Conservation (phyloP, 2,329 filamentous ascomycete genomes). For the Clathrospora elynae region DNA sequence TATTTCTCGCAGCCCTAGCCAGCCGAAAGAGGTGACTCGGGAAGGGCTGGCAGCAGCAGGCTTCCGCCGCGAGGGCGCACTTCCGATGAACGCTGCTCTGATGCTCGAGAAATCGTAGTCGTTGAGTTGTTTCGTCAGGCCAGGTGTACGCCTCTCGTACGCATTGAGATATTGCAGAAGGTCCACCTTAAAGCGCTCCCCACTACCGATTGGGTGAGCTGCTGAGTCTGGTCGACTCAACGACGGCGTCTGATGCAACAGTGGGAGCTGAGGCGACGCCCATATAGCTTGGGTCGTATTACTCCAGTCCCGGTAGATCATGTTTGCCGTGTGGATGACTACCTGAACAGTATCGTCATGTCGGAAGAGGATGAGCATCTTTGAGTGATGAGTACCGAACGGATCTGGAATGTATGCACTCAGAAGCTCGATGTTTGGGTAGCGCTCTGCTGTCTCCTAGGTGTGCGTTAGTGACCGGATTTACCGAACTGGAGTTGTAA, state of each 20-base stretch:
- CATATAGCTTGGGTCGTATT: conserved; percentile 88
- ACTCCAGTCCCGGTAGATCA: conserved; percentile 85
- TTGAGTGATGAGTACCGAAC: conserved; percentile 84
- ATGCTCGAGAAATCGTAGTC: conserved; percentile 72
- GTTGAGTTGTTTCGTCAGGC: conserved; percentile 63
- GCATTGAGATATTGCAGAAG: conserved; percentile 72
- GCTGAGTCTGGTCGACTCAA: neutral
- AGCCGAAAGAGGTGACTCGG: conserved; percentile 72
- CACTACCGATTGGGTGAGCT: conserved; percentile 59
- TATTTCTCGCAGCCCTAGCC: conserved; percentile 68
- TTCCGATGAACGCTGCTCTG: conserved; percentile 74
- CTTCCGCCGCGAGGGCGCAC: conserved; percentile 72
- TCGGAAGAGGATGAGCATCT: conserved; percentile 82
- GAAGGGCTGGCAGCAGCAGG: conserved; percentile 50
- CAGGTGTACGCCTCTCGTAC: conserved; percentile 66
- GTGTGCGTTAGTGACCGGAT: conserved; percentile 12
- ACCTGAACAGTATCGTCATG: conserved; percentile 78
- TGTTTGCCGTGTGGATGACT: conserved; percentile 87
- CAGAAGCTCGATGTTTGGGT: conserved; percentile 72
- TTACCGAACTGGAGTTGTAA: neutral
- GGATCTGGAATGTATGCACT: conserved; percentile 79
- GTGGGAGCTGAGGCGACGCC: conserved; percentile 72
- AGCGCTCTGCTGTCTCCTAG: conserved; percentile 65
- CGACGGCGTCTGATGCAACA: conserved; percentile 28
- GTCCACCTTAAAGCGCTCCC: conserved; percentile 74